Evolutionary conservation across 2,329 filamentous ascomycete genomes (phyloP), one percentile per base, ranked within the genome.

Genomic region (Colletotrichum sp.): DNA sequence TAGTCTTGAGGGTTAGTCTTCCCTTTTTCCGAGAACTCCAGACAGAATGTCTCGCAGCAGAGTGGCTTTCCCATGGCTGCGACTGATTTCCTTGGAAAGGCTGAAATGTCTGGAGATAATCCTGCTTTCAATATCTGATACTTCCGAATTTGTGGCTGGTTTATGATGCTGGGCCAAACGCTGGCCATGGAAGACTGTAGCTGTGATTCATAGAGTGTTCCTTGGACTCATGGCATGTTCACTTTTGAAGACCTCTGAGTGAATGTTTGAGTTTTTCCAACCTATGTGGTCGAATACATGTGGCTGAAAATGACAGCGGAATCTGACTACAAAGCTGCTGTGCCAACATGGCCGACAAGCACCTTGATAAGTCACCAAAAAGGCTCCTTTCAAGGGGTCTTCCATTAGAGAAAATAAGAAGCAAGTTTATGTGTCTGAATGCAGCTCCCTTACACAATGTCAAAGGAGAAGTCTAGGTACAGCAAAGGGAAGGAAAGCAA

Each of bases 51-150:
- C 12, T n/a, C 18, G n/a, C 12, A n/a, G n/a, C 5, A 3, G 7
- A 21, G 28, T 14, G 58, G 12, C 13, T 14, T 36, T 0, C 30
- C 58, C 58, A 62, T 62, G 13, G n/a, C 21, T n/a, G n/a, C 28
- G 3, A 62, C 18, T 36, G 2, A 7, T 16, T 2, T 58, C 26
- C 2, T 13, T 48, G 43, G 21, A 21, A 1, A 13, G 7, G 4
- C 0, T 21, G 43, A 21, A 3, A 52, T 0, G 0, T 0, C n/a
- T 52, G n/a, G n/a, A 21, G 5, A 13, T 13, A 0, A 13, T 21
- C 1, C n/a, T 4, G 18, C 10, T 4, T 21, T 52, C 4, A 7
- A 0, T 2, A 52, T 3, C 10, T 13, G 43, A 48, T 4, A n/a
- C 5, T n/a, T 48, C 5, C 5, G 38, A 12, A 48, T 48, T 48